phyloP scores from a whole-genome alignment of 2,329 filamentous ascomycete genomes.

The Alternaria sp. region DNA sequence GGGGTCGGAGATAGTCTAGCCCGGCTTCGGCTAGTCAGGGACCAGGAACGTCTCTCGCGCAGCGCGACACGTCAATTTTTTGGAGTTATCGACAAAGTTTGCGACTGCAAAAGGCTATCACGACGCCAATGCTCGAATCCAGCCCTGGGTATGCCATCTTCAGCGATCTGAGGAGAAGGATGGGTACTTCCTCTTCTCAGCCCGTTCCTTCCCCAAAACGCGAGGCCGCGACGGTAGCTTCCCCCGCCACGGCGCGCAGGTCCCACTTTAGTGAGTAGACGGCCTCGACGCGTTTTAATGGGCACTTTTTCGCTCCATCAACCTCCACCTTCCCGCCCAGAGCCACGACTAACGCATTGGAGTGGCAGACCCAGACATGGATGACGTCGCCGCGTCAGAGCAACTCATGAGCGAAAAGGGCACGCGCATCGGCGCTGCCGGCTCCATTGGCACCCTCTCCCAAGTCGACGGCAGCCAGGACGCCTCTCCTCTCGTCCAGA shows the following conservation, averaged over 20 bases:
- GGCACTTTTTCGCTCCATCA: neutral
- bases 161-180: slow-evolving; percentile 1
- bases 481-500: neutral
- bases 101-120: neutral
- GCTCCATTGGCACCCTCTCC: neutral
- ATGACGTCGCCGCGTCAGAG: slow-evolving; percentile 27
- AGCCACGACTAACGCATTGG: slow-evolving; percentile 16
- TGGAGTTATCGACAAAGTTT: neutral
- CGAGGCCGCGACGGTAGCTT: slow-evolving; percentile 5
- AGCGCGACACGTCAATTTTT: slow-evolving; percentile 1
- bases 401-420: slow-evolving; percentile 26
- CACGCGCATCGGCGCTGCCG: slow-evolving; percentile 4
- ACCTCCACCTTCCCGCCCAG: neutral
- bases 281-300: neutral
- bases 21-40: neutral
- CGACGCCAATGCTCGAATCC: neutral
- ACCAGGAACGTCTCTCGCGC: neutral
- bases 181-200: slow-evolving; percentile 27
- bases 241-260: slow-evolving; percentile 9
- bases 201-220: slow-evolving; percentile 6
- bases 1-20: neutral
- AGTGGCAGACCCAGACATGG: slow-evolving; percentile 21
- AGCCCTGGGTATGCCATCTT: slow-evolving; percentile 5
- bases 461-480: neutral
- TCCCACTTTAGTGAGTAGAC: slow-evolving; percentile 25